Evolutionary conservation across 225 moss, liverwort and hornwort species (phyloP), one percentile per base, ranked within the genome.

Genomic region (Lunularia cruciata): DNA sequence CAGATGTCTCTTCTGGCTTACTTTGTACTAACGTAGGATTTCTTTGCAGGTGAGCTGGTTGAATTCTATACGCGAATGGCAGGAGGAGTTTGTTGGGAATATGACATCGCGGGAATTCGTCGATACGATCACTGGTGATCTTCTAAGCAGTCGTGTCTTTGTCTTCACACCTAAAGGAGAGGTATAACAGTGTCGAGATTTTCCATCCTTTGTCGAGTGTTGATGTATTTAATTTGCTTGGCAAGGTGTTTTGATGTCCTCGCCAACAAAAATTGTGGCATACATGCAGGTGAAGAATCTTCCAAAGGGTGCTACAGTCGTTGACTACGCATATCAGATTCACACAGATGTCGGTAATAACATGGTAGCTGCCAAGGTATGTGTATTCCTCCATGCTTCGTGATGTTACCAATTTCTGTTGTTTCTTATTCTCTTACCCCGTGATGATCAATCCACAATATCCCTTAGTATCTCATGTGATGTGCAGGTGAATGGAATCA

Each of bases 71-170:
- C 86, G 96, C 72, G 96, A 98, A 53, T 98, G 96, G 96, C 96
- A 98, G 67, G 96, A 98, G 77, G 96, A 98, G 59, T 98, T 98
- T 36, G 96, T 98, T 56, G 96, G 96, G 57, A 98, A 98, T 52
- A 98, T 98, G 96, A 93, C 96, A 18, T 98, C 96, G 27, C 81
- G 96, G 71, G 96, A 98, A 75, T 98, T 98, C 73, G 96, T 98
- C 59, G 96, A 98, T 60, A 92, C 96, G 9, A 90, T 98, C 62
- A 98, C 96, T 53, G 96, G 96, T 51, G 96, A 98, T 81, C 82
- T 98, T 49, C 87, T 98, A 61, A 89, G 93, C 63, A 90, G 96
- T 74, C 92, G 96, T 42, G 92, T 98, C 73, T 98, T 98, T 78
- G 96, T 98, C 47, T 98, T 98, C 72, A 98, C 96, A 23, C 96